These are phyloP conservation scores for Pistacia integerrima DNA, from an alignment of 345 rosid species.

Conservation along the genomic window DNA sequence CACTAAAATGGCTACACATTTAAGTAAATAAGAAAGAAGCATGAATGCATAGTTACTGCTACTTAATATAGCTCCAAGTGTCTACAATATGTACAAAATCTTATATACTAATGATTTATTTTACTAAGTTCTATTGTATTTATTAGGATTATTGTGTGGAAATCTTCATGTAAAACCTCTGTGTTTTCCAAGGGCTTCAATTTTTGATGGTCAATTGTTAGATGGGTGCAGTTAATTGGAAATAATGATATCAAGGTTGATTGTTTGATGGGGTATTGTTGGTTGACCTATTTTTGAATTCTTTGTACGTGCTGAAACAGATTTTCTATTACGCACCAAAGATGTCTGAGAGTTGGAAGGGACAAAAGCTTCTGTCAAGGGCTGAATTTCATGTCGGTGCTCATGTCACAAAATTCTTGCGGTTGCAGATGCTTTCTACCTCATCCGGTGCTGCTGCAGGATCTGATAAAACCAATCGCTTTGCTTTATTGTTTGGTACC, in stretches of 20 bases:
- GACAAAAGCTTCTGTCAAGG: constrained; percentile 94
- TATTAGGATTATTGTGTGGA: neutral
- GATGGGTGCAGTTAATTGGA: constrained; percentile 2
- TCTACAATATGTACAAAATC: neutral
- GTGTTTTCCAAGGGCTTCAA: neutral
- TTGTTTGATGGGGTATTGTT: neutral
- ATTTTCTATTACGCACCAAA: constrained; percentile 94
- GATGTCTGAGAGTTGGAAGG: constrained; percentile 98
- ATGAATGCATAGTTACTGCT: neutral
- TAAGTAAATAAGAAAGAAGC: neutral
- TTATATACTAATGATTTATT: neutral
- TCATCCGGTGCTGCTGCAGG: constrained; percentile 53
- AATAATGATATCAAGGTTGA: neutral
- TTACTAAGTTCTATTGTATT: neutral
- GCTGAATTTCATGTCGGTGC: constrained; percentile 95
- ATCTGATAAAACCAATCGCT: constrained; percentile 88
- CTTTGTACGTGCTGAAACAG: constrained; percentile 35
- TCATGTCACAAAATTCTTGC: constrained; percentile 83
- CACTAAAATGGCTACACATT: neutral
- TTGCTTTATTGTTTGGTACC: constrained; percentile 83
- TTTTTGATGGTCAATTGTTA: neutral
- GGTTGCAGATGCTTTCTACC: constrained; percentile 84
- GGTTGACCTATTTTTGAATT: neutral
- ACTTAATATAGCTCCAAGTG: neutral
- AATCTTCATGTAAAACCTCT: neutral